Conservation (phyloP, 2,329 filamentous ascomycete species). For the Helotiales sp. region DNA sequence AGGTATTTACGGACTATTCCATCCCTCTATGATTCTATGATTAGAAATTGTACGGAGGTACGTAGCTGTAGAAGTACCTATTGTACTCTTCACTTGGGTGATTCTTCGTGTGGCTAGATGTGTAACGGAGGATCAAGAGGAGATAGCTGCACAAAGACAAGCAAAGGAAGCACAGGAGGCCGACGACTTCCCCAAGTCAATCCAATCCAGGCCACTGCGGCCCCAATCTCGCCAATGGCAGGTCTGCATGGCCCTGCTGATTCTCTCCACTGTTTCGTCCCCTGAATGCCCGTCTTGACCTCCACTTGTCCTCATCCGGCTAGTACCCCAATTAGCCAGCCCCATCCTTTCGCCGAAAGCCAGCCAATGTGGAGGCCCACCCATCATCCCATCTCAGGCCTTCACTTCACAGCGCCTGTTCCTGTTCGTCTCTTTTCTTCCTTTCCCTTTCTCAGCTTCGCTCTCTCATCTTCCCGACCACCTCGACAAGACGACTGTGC, state of each 20-base stretch:
- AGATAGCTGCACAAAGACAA: too few species aligned
- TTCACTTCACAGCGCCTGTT: slow-evolving; percentile 1
- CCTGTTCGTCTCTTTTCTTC: slow-evolving; percentile 9
- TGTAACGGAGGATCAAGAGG: neutral
- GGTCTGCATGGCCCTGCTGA: slow-evolving; percentile 8
- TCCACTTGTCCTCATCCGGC: neutral
- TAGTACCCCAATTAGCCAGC: slow-evolving; percentile 2
- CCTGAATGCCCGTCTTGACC: neutral
- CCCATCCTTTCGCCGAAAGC: neutral
- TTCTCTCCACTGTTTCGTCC: slow-evolving; percentile 10
- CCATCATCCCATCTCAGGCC: neutral
- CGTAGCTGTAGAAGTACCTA: too few species aligned
- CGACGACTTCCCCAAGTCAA: neutral
- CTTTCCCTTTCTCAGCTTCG: slow-evolving; percentile 19
- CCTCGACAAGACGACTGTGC: slow-evolving; percentile 34
- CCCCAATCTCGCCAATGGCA: neutral
- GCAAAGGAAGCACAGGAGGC: neutral
- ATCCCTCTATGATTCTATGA: neutral
- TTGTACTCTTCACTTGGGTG: too few species aligned
- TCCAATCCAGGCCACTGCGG: too few species aligned
- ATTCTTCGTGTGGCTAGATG: too few species aligned
- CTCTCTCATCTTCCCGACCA: slow-evolving; percentile 32
- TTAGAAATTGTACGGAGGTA: neutral
- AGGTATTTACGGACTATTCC: too few species aligned
- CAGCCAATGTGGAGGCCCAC: neutral